A percentile compares a stretch with the other conserved stretches of the same genome.
Evolutionary conservation across 331 rosid genomes (phyloP).

Genomic region (Erythrophleum ivorense): DNA sequence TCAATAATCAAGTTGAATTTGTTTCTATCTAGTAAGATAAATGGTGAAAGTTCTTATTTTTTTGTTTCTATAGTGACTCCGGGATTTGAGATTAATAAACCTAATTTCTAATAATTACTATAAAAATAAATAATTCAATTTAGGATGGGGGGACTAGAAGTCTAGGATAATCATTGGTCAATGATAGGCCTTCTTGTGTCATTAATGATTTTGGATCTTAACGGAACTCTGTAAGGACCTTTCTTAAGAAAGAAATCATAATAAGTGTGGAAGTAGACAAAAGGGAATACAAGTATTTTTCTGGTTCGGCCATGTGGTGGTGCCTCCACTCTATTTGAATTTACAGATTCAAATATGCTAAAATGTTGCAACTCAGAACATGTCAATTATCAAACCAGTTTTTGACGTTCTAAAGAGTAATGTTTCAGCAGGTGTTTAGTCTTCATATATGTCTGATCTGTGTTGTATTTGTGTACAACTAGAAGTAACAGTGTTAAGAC

Average conservation of each 20-base stretch:
- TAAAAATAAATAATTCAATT: neutral
- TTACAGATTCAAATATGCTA: neutral
- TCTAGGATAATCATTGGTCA: constrained; percentile 46
- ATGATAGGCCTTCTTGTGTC: constrained; percentile 38
- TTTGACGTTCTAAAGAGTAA: neutral
- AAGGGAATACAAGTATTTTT: constrained; percentile 37
- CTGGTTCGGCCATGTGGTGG: constrained; percentile 43
- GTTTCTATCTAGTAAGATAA: constrained; percentile 3
- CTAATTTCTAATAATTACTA: neutral
- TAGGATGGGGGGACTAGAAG: constrained; percentile 31
- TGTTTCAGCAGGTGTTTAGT: neutral
- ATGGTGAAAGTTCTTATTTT: neutral
- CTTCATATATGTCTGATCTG: neutral
- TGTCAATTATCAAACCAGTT: neutral
- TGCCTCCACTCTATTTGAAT: neutral
- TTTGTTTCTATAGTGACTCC: constrained; percentile 22
- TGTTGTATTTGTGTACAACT: neutral
- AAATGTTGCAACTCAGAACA: neutral
- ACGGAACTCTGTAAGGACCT: constrained; percentile 35
- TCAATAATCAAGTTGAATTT: constrained; percentile 29
- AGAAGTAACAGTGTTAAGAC: constrained; percentile 33
- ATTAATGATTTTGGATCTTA: constrained; percentile 45
- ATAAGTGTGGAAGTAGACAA: constrained; percentile 34
- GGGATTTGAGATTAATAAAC: constrained; percentile 29
- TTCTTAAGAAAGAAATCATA: constrained; percentile 23